Evolutionary conservation across 768 basidiomycete species (phyloP).

Genomic region (Hortiboletus campestris): DNA sequence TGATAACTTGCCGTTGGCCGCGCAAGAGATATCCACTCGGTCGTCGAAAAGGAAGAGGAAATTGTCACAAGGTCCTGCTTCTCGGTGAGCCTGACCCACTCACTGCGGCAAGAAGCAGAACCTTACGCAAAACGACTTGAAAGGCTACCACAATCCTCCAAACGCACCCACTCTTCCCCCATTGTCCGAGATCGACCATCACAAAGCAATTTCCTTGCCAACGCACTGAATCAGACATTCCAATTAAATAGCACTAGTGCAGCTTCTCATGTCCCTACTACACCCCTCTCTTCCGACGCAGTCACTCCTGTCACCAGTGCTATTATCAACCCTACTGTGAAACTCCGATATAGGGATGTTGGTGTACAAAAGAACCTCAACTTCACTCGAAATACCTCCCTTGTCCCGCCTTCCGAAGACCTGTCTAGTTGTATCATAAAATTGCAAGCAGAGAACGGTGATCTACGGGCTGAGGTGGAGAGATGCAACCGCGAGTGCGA

Average conservation of each 20-base stretch:
- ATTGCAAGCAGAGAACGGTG: conserved; percentile 18
- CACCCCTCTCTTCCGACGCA: conserved; percentile 1
- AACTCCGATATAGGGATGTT: conserved; percentile 17
- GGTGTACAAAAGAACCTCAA: conserved; percentile 24
- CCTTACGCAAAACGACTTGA: conserved; percentile 24
- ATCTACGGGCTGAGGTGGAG: conserved; percentile 10
- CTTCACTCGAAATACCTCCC: conserved; percentile 18
- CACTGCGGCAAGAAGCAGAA: conserved; percentile 30
- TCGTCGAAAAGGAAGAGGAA: conserved; percentile 20
- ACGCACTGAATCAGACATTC: conserved; percentile 30
- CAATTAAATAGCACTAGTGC: conserved; percentile 20
- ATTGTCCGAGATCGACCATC: background rate
- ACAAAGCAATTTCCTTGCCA: conserved; percentile 17
- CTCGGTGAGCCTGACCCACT: conserved; percentile 31
- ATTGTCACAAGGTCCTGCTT: conserved; percentile 22
- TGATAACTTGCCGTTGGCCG: background rate
- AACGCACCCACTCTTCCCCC: background rate
- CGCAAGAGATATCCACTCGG: background rate
- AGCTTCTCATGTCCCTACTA: conserved; percentile 6
- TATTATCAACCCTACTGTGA: background rate
- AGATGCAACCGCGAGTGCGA: conserved; percentile 6
- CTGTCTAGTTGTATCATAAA: conserved; percentile 12
- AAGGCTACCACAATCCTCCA: conserved; percentile 16
- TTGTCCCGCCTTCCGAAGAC: conserved; percentile 1
- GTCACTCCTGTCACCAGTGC: background rate